Conservation (phyloP, 257 asterid genomes). For the Solanum chaucha region DNA sequence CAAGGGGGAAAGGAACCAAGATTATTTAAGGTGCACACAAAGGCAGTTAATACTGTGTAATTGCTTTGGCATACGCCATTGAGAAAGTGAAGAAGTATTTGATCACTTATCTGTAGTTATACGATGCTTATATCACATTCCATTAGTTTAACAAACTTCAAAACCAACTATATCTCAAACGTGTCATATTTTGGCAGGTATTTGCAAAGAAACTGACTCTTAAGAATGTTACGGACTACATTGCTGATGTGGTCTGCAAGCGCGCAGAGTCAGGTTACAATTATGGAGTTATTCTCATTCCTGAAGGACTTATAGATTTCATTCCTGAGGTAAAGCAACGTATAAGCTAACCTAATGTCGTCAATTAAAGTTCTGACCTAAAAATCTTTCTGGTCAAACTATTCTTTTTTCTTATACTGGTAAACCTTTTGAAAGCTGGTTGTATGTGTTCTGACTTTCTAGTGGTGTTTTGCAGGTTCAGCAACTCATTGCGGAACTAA, state of each 20-base stretch:
- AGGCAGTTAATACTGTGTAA: not conserved
- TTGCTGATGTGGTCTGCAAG: slow-evolving; percentile 76
- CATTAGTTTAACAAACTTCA: not conserved
- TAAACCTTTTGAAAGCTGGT: not conserved
- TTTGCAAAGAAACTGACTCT: slow-evolving; percentile 85
- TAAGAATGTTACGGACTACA: slow-evolving; percentile 72
- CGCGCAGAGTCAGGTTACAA: slow-evolving; percentile 86
- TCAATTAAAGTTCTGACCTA: not conserved
- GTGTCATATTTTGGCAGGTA: slow-evolving; percentile 35
- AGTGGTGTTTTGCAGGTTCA: slow-evolving; percentile 57
- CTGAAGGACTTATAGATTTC: slow-evolving; percentile 98
- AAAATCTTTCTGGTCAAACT: not conserved
- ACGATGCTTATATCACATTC: not conserved
- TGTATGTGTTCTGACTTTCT: not conserved
- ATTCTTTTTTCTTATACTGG: not conserved
- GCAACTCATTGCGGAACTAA: slow-evolving; percentile 81
- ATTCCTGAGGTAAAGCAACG: slow-evolving; percentile 76
- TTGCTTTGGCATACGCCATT: not conserved
- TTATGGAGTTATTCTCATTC: slow-evolving; percentile 96
- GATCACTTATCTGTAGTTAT: not conserved
- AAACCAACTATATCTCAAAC: not conserved
- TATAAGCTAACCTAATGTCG: not conserved
- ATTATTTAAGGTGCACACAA: not conserved
- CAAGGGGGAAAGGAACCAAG: not conserved
- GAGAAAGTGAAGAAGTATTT: not conserved